Evolutionary conservation across 2,329 filamentous ascomycete genomes (phyloP), one percentile per base, ranked within the genome.

Genomic region (Juglanconis oblonga): DNA sequence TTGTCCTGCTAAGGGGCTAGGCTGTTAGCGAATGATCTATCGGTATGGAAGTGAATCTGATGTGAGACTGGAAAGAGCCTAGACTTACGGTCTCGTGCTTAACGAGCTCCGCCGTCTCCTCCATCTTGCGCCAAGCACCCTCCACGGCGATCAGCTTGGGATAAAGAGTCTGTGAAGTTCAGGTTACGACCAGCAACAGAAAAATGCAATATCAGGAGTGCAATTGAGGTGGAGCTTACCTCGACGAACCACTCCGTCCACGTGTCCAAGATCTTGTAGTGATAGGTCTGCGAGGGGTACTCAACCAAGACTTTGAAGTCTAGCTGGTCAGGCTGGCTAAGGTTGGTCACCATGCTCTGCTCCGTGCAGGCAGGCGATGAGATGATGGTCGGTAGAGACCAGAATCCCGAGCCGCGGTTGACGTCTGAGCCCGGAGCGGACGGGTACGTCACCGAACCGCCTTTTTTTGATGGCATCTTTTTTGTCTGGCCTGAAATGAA

Each of bases 381-480:
- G 35, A 10, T 11, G 24, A 52, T 14, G n/a, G 53, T 60, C 31
- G 58, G 57, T 3, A 50, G 45, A n/a, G 52, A 56, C 58, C 52
- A 56, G 48, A 56, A 59, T 29, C 52, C 49, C 13, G 48, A 48
- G 52, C 58, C 51, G 38, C 40, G 52, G 24, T 52, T 9, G 10
- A 59, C 32, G 32, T 56, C 52, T 8, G 58, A 45, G 47, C 58
- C 58, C 33, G 47, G 17, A 3, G n/a, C 48, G 42, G 48, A 57
- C n/a, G 52, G 58, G 42, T 60, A 56, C 24, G 53, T 52, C 38
- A 32, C 31, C 8, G 53, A 52, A 14, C 38, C 35, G 10, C 17
- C 8, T 5, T 29, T 13, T 24, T 55, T 55, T 31, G 38, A 32
- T 35, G 52, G 24, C 52, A 60, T 57, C 11, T 33, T 52, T 36